Percentiles rank a stretch among this genome's conserved stretches.
Conservation (phyloP, 1,284 basidiomycete species). For the Athelia sp. region DNA sequence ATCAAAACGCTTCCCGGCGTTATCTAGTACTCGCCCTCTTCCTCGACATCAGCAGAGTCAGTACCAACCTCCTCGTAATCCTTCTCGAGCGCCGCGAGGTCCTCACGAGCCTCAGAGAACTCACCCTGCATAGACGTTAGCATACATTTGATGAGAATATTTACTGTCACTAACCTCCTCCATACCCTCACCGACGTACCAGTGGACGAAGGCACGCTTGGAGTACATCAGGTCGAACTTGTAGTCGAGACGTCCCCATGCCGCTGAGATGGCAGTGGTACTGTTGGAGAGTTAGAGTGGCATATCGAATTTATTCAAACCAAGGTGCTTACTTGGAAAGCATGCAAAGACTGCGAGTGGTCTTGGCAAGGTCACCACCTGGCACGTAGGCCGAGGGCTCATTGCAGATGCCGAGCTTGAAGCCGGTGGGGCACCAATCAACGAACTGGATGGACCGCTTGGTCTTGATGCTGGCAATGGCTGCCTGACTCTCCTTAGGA, state of each 20-base stretch:
- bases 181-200: conserved; percentile 99
- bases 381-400: conserved; percentile 90
- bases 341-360: conserved; percentile 95
- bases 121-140: conserved; percentile 56
- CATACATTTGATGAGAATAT: neutral
- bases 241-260: conserved; percentile 96
- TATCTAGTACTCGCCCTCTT: conserved; percentile 71
- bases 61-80: conserved; percentile 96
- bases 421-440: conserved; percentile 97
- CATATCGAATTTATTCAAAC: neutral
- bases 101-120: conserved; percentile 96
- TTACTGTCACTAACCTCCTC: conserved; percentile 58
- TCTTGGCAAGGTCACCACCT: conserved; percentile 93
- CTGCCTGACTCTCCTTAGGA: conserved; percentile 94
- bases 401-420: conserved; percentile 98
- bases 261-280: conserved; percentile 91
- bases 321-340: conserved; percentile 63
- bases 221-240: conserved; percentile 99
- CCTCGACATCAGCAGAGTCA: conserved; percentile 84
- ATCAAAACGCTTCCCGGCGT: neutral
- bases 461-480: conserved; percentile 93
- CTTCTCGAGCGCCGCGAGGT: conserved; percentile 95
- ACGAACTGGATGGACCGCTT: conserved; percentile 97
- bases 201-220: conserved; percentile 95
- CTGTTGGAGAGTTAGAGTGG: conserved; percentile 28